Evolutionary conservation across 108 stramenopile species (phyloP), one percentile per base, ranked within the genome.

Genomic region (Conticribra weissflogii): DNA sequence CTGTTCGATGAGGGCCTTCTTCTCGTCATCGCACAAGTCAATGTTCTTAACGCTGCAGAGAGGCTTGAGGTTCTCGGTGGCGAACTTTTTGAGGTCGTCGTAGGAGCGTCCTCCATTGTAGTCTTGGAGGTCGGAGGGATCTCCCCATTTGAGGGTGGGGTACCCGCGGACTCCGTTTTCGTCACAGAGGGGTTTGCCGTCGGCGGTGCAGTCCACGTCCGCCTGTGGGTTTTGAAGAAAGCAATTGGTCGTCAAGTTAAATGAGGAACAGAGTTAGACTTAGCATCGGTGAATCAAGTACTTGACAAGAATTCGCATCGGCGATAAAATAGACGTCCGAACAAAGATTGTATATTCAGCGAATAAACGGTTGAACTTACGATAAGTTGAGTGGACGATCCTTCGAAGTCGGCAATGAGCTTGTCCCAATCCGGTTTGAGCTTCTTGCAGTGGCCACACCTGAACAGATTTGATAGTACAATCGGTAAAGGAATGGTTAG

Each of bases 151-250:
- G 44, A 95, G 51, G 1, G 96, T 95, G 3, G 96, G 96, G 69
- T 86, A 95, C 29, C 91, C 91, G 71, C 85, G 76, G 41, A 86
- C 51, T n/a, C 69, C 92, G 45, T 86, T 85, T 18, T 83, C 81
- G 5, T 62, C 18, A 51, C 91, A 95, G 31, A 97, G 76, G 2
- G 72, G 76, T 58, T 85, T 68, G 59, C 83, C 86, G 25, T 92
- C 87, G 54, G 73, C 77, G 16, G 89, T 94, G 57, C 93, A 96
- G 86, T 96, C 95, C 16, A 96, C 92, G 47, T 96, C 92, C 54
- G 83, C n/a, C n/a, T n/a, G n/a, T n/a, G n/a, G n/a, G n/a, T n/a
- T n/a, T n/a, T n/a, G n/a, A n/a, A n/a, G n/a, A n/a, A n/a, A n/a
- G n/a, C n/a, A n/a, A n/a, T n/a, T n/a, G n/a, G n/a, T n/a, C n/a